These are phyloP conservation scores for Thielaviopsis cerberus DNA, from an alignment of 2,329 filamentous ascomycete species.

Conservation along the genomic window DNA sequence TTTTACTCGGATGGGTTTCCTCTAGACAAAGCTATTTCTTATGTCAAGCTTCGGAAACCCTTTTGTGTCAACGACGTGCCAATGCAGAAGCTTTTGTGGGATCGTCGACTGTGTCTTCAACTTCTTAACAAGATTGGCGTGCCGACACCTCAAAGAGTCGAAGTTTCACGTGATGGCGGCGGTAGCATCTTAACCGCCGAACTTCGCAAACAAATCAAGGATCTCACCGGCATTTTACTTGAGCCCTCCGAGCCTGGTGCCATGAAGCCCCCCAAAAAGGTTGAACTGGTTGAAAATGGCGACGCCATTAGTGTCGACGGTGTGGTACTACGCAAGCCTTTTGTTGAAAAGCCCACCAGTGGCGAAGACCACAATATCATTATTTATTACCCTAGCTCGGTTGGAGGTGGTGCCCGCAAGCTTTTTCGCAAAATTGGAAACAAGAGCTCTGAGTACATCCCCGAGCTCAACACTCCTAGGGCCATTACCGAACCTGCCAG, in stretches of 20 bases:
- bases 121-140: slow-evolving; percentile 81
- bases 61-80: slow-evolving; percentile 95
- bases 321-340: slow-evolving; percentile 65
- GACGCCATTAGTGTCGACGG: slow-evolving; percentile 83
- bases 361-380: slow-evolving; percentile 98
- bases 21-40: slow-evolving; percentile 88
- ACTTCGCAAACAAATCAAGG: slow-evolving; percentile 59
- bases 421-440: slow-evolving; percentile 96
- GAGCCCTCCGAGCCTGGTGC: slow-evolving; percentile 21
- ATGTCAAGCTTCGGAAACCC: slow-evolving; percentile 78
- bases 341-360: slow-evolving; percentile 96
- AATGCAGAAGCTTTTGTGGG: slow-evolving; percentile 96
- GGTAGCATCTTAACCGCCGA: slow-evolving; percentile 62
- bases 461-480: slow-evolving; percentile 55
- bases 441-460: slow-evolving; percentile 90
- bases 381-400: slow-evolving; percentile 81
- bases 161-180: slow-evolving; percentile 85
- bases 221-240: slow-evolving; percentile 59
- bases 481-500: slow-evolving; percentile 62
- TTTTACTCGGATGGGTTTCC: slow-evolving; percentile 98
- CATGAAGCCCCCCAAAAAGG: slow-evolving; percentile 41
- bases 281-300: slow-evolving; percentile 77
- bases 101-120: slow-evolving; percentile 71
- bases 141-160: slow-evolving; percentile 69
- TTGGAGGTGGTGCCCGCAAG: slow-evolving; percentile 74